Percentiles rank a stretch among this genome's conserved stretches.
Evolutionary conservation across 768 basidiomycete genomes (phyloP).

Genomic region (Termitomyces sp.): DNA sequence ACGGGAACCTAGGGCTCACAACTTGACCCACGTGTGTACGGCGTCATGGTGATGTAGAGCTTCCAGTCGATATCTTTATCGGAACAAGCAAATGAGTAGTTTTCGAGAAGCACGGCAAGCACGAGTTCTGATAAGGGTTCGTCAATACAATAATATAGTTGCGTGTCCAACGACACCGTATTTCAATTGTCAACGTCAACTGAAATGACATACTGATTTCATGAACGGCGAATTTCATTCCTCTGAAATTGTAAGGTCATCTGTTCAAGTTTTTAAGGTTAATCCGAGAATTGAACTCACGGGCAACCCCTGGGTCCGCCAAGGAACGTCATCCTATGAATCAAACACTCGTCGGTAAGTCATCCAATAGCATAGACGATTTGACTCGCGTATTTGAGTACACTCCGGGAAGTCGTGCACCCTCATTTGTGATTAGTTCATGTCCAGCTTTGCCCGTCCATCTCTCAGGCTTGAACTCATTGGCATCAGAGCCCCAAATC

Average conservation of each 20-base stretch:
- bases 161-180: neutral
- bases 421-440: too few relatives aligned
- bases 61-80: slow-evolving; percentile 22
- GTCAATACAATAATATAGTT: neutral
- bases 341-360: neutral
- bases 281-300: slow-evolving; percentile 20
- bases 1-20: slow-evolving; percentile 17
- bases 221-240: slow-evolving; percentile 32
- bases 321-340: slow-evolving; percentile 40
- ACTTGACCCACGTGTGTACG: slow-evolving; percentile 16
- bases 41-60: slow-evolving; percentile 20
- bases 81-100: too few relatives aligned
- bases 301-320: slow-evolving; percentile 44
- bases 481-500: too few relatives aligned
- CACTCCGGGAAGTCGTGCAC: slow-evolving; percentile 40
- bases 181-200: too few relatives aligned
- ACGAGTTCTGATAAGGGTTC: slow-evolving; percentile 18
- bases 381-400: slow-evolving; percentile 35
- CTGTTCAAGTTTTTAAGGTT: neutral
- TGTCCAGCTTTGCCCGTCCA: too few relatives aligned
- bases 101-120: slow-evolving; percentile 18
- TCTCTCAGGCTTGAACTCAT: too few relatives aligned
- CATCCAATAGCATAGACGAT: neutral
- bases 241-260: slow-evolving; percentile 15
- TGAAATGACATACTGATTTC: slow-evolving; percentile 37